Evolutionary conservation across 2,329 filamentous ascomycete species (phyloP), one percentile per base, ranked within the genome.

Genomic region (Uncinocarpus reesii): DNA sequence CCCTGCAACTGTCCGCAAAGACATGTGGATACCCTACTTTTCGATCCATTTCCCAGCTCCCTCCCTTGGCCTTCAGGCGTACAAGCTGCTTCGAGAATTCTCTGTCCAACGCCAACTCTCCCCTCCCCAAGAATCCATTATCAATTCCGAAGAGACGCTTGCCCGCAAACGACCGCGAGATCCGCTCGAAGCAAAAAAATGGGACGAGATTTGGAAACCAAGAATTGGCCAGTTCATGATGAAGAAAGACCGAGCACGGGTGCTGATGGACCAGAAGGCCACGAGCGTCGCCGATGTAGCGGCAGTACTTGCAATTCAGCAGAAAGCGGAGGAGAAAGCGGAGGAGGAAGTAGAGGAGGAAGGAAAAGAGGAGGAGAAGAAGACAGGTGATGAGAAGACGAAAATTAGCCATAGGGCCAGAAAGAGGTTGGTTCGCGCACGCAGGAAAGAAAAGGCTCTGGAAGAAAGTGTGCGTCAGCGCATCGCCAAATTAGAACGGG

Each of bases 211-310:
- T 49, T 62, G 60, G 57, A 55, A 56, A 50, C 57, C 65, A 55
- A 67, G 70, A 55, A 62, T 71, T 50, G 66, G 68, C 21, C 60
- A 65, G 49, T 54, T 72, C 35, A 64, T 72, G 57, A 58, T 69
- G 53, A 72, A 75, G 61, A 70, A 71, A 52, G 60, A 71, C 51
- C 67, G 73, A 18, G 72, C 71, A n/a, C 68, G 67, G 48, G 66
- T 67, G 37, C 66, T 81, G 37, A 80, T 81, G 77, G 69, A 82
- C 57, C 79, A 82, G 60, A 79, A 77, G 60, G 77, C 76, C n/a
- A 81, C 78, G 49, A 72, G 69, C 36, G 70, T 80, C 16, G 79
- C 78, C 4, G 79, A 82, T 57, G 60, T 80, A 20, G 77, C 78
- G 1, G 73, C 75, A 16, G 76, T 80, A 2, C 59, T 81, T 45